Evolutionary conservation across 2,329 filamentous ascomycete genomes (phyloP).

Genomic region (Cordyceps pruinosa): DNA sequence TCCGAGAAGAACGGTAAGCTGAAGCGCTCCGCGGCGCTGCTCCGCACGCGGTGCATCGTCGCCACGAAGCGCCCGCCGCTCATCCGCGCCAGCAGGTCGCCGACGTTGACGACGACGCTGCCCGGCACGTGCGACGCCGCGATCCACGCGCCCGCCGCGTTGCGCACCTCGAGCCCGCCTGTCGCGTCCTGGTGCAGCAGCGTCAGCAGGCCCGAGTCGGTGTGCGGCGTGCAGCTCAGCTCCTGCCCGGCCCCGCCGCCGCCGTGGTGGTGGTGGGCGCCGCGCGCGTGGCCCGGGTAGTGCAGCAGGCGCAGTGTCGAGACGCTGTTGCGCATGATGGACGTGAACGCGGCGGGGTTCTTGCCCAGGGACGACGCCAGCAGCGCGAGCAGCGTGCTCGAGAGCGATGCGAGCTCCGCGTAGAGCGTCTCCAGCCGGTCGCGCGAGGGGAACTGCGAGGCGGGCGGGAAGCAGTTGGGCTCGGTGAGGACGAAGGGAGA

Average conservation of each 20-base stretch:
- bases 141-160: conserved; percentile 12
- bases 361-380: conserved; percentile 11
- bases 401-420: conserved; percentile 12
- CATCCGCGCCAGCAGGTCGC: conserved; percentile 13
- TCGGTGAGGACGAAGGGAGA: conserved; percentile 14
- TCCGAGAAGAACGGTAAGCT: conserved; percentile 17
- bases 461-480: conserved; percentile 9
- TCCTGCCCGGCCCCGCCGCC: too few relatives aligned
- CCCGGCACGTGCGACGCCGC: conserved; percentile 12
- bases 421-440: conserved; percentile 10
- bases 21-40: conserved; percentile 12
- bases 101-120: conserved; percentile 13
- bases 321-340: conserved; percentile 12
- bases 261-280: too few relatives aligned
- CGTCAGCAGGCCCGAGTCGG: conserved; percentile 52
- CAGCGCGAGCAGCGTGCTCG: conserved; percentile 12
- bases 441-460: background rate
- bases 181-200: conserved; percentile 44
- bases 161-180: conserved; percentile 14
- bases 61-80: conserved; percentile 14
- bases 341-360: conserved; percentile 12
- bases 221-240: conserved; percentile 30
- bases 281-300: conserved; percentile 10
- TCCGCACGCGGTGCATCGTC: conserved; percentile 15
- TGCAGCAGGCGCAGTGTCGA: conserved; percentile 14